phyloP scores from a whole-genome alignment of 768 basidiomycete species.

The Rhizopogon vesiculosus region DNA sequence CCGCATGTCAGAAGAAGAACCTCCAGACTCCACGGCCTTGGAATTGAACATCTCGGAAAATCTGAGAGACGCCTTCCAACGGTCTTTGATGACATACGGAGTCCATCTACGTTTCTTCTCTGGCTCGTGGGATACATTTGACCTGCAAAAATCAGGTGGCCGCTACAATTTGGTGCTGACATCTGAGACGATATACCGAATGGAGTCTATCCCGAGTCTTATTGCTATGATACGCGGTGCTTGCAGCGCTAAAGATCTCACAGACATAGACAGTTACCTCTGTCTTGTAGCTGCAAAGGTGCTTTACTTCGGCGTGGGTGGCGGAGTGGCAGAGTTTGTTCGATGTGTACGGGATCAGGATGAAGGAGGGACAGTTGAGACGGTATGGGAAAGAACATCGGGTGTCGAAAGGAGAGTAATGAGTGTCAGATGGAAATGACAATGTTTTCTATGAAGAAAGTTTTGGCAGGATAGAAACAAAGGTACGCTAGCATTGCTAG shows the following conservation, averaged over 20 bases:
- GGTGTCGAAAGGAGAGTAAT: constrained; percentile 79
- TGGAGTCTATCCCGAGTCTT: constrained; percentile 58
- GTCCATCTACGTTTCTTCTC: constrained; percentile 72
- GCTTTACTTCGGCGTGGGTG: constrained; percentile 94
- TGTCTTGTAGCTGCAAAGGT: constrained; percentile 90
- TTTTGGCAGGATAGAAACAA: background rate
- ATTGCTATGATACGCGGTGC: constrained; percentile 45
- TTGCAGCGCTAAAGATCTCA: constrained; percentile 13
- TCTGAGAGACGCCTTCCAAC: constrained; percentile 60
- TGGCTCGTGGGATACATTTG: constrained; percentile 73
- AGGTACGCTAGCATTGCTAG: background rate
- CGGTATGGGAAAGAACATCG: constrained; percentile 56
- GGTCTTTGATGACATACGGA: constrained; percentile 47
- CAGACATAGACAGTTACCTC: constrained; percentile 15
- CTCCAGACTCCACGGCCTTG: constrained; percentile 25
- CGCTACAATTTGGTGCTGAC: constrained; percentile 75
- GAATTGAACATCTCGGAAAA: constrained; percentile 64
- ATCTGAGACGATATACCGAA: constrained; percentile 89
- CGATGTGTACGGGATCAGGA: constrained; percentile 40
- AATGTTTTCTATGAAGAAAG: background rate
- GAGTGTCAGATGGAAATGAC: constrained; percentile 46
- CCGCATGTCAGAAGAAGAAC: constrained; percentile 28
- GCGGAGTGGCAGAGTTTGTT: constrained; percentile 77
- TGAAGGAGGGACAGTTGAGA: constrained; percentile 40
- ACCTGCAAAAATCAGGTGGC: constrained; percentile 26